These are phyloP conservation scores for Skeletonema menzelii DNA, from an alignment of 108 stramenopile genomes.

Conservation along the genomic window DNA sequence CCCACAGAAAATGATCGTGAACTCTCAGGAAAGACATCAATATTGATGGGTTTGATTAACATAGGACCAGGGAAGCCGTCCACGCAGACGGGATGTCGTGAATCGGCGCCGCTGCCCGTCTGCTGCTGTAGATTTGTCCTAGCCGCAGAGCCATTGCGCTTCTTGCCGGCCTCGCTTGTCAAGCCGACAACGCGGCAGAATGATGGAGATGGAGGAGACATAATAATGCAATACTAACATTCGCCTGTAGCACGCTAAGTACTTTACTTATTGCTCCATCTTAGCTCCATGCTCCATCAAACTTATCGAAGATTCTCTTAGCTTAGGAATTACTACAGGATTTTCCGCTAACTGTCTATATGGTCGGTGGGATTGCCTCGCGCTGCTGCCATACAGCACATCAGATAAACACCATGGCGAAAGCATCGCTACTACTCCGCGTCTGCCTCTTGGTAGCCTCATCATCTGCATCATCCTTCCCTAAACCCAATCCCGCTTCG, in stretches of 20 bases:
- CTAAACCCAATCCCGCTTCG: neutral
- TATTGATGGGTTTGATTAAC: neutral
- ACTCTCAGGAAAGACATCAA: neutral
- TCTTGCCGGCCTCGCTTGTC: conserved; percentile 8
- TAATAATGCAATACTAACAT: too few relatives aligned
- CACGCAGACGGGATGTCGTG: neutral
- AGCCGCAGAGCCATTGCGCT: conserved; percentile 5
- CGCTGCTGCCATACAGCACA: too few relatives aligned
- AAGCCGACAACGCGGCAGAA: conserved; percentile 8
- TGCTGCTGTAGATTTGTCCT: neutral
- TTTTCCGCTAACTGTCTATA: too few relatives aligned
- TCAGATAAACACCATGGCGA: neutral
- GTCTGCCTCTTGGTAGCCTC: neutral
- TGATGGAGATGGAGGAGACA: too few relatives aligned
- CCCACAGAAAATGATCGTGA: neutral
- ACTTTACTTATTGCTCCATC: too few relatives aligned
- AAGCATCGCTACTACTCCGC: neutral
- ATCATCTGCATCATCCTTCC: neutral
- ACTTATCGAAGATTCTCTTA: too few relatives aligned
- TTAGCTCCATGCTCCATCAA: too few relatives aligned
- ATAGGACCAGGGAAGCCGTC: neutral
- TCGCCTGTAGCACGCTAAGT: too few relatives aligned
- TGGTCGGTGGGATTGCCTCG: too few relatives aligned
- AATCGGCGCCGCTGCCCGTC: neutral
- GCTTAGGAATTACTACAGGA: too few relatives aligned